Evolutionary conservation across 192 early-diverging fungal genomes (phyloP).

Genomic region (Backusella westeae): DNA sequence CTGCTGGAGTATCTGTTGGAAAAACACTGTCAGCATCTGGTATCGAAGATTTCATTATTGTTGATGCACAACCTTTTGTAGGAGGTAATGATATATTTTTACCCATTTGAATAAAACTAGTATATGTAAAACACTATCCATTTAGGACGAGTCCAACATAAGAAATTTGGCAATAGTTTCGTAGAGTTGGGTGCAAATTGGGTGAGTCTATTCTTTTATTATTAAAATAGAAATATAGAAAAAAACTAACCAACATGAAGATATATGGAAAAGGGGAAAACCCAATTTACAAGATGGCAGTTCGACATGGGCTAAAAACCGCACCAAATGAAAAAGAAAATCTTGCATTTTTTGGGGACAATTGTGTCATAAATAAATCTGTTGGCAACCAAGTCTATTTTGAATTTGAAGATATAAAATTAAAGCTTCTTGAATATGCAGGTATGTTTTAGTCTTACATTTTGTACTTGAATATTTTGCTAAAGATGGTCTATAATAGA

Average conservation of each 20-base stretch:
- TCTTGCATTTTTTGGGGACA: conserved; percentile 26
- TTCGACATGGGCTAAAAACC: conserved; percentile 29
- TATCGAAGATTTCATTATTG: conserved; percentile 33
- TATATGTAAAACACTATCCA: neutral
- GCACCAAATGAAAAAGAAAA: conserved; percentile 33
- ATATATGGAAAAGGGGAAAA: conserved; percentile 40
- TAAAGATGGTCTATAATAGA: conserved; percentile 12
- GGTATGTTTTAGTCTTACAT: conserved; percentile 15
- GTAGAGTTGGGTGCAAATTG: conserved; percentile 35
- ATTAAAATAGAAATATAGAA: neutral
- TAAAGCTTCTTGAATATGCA: conserved; percentile 17
- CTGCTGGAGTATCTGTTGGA: conserved; percentile 30
- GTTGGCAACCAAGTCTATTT: conserved; percentile 9
- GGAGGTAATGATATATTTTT: conserved; percentile 15
- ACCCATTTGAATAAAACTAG: neutral
- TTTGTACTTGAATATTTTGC: neutral
- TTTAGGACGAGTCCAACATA: conserved; percentile 21
- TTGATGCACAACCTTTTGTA: conserved; percentile 28
- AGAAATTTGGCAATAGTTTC: conserved; percentile 17
- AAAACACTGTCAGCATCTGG: conserved; percentile 16
- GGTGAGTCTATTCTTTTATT: conserved; percentile 8
- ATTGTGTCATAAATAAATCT: neutral
- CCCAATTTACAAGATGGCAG: conserved; percentile 36
- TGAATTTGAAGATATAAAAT: conserved; percentile 9
- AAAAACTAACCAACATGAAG: neutral